A percentile compares a stretch with the other conserved stretches of the same genome.
phyloP scores from a whole-genome alignment of 176 grass and related monocot species.

The Carex scoparia region DNA sequence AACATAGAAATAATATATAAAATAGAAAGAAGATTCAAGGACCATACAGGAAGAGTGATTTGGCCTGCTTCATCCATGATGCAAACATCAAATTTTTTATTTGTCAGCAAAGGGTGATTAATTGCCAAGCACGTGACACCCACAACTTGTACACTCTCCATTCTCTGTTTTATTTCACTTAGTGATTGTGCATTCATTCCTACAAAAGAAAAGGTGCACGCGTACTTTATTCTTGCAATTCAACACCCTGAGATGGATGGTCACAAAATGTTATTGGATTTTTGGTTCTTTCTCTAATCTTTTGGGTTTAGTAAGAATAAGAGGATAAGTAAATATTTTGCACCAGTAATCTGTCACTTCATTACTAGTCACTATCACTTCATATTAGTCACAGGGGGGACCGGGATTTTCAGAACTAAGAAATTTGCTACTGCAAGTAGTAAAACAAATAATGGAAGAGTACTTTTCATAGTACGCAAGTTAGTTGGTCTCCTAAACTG shows the following conservation, averaged over 20 bases:
- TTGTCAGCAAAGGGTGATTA: constrained; percentile 71
- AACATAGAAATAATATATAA: constrained; percentile 2
- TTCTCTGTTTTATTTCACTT: constrained; percentile 71
- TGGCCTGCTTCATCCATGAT: constrained; percentile 99
- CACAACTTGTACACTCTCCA: constrained; percentile 86
- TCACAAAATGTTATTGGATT: not conserved
- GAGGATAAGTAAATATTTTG: not conserved
- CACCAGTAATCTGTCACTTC: not conserved
- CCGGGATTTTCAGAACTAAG: not conserved
- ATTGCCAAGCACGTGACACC: constrained; percentile 94
- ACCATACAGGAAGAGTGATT: constrained; percentile 83
- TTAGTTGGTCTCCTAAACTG: not conserved
- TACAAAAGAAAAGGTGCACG: constrained; percentile 41
- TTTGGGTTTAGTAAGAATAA: not conserved
- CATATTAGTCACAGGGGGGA: not conserved
- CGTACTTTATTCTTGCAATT: not conserved
- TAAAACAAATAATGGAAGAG: not conserved
- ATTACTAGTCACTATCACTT: not conserved
- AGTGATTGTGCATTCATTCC: constrained; percentile 53
- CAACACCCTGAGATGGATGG: not conserved
- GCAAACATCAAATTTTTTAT: constrained; percentile 96
- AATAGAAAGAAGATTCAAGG: constrained; percentile 8
- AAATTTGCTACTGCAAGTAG: not conserved
- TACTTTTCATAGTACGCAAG: not conserved
- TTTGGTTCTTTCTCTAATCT: not conserved